Base-by-base conservation (phyloP, 1,284 basidiomycete species). In the Ustilago nuda region DNA sequence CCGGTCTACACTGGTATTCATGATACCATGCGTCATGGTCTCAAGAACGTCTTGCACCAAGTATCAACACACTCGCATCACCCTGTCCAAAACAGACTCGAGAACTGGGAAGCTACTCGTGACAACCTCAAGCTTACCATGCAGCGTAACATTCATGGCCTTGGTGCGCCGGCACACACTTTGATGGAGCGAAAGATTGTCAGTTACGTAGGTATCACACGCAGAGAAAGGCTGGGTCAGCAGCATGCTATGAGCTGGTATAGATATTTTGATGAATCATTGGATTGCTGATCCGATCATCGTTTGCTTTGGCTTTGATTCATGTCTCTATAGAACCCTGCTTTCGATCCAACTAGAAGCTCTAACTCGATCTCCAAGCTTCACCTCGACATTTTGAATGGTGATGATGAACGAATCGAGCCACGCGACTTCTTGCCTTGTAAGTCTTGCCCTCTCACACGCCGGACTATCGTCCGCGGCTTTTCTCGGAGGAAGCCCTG, bases 171-270 rank as follows among this genome's bases (percentile, higher is more conserved):
- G 6, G 90, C 97, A 85, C 90, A 95, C 51, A 88, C 91, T 66
- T 88, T 96, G 80, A 98, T 99, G 96, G 96, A 99, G 87, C 90
- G 95, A 82, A 93, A 92, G 88, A 90, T 95, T 54, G 93, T 94
- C 15, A 87, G 90, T 57, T 87, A 90, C 70, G 95, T 95, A 81
- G 82, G 91, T 87, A 39, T 59, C 11, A 8, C 11, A 15, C 17
- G 13, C 39, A 17, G 3, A 6, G 11, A 41, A 17, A 41, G 39
- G 2, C 23, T 27, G 23, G 39, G 6, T 6, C 7, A 41, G 39
- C 11, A 41, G 39, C 11, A 41, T 41, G 39, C 39, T 17, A 41
- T 4, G 39, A 53, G 17, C 32, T 35, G 33, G 6, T 27, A 55
- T 32, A 53, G 9, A 32, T 7, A n/a, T n/a, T 30, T 13, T 53